A percentile compares a stretch with the other conserved stretches of the same genome.
phyloP scores from a whole-genome alignment of 768 basidiomycete genomes.

The Trichaptum fuscoviolaceum region DNA sequence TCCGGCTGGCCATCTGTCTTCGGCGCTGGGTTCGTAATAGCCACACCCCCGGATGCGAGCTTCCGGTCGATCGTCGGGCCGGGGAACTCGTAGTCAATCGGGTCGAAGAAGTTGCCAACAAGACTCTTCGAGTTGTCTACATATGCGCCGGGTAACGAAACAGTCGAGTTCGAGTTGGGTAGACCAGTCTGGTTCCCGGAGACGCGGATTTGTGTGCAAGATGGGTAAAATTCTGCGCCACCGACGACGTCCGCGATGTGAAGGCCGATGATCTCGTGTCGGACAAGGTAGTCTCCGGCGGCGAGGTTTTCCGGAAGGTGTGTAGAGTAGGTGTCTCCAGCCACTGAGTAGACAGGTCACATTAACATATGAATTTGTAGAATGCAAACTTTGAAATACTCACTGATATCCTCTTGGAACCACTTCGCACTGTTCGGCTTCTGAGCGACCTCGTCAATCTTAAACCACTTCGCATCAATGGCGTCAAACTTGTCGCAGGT shows the following conservation, averaged over 20 bases:
- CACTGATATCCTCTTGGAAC: slow-evolving; percentile 52
- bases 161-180: slow-evolving; percentile 45
- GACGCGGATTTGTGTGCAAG: slow-evolving; percentile 52
- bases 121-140: slow-evolving; percentile 32
- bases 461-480: slow-evolving; percentile 65
- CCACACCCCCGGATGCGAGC: slow-evolving; percentile 15
- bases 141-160: slow-evolving; percentile 71
- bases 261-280: slow-evolving; percentile 76
- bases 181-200: slow-evolving; percentile 47
- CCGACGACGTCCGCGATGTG: slow-evolving; percentile 53
- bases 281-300: slow-evolving; percentile 68
- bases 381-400: slow-evolving; percentile 17
- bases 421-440: slow-evolving; percentile 35
- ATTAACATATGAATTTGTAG: not conserved
- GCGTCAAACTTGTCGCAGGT: slow-evolving; percentile 58
- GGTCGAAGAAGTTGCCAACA: slow-evolving; percentile 19
- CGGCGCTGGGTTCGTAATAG: not conserved
- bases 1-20: not conserved
- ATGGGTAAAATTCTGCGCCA: slow-evolving; percentile 79
- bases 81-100: slow-evolving; percentile 41
- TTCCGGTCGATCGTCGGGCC: slow-evolving; percentile 46
- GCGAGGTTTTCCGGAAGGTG: slow-evolving; percentile 37
- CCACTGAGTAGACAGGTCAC: slow-evolving; percentile 23
- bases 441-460: slow-evolving; percentile 52
- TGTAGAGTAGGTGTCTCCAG: slow-evolving; percentile 23